phyloP scores from a whole-genome alignment of 495 filamentous ascomycete genomes.

The Podospora conica region DNA sequence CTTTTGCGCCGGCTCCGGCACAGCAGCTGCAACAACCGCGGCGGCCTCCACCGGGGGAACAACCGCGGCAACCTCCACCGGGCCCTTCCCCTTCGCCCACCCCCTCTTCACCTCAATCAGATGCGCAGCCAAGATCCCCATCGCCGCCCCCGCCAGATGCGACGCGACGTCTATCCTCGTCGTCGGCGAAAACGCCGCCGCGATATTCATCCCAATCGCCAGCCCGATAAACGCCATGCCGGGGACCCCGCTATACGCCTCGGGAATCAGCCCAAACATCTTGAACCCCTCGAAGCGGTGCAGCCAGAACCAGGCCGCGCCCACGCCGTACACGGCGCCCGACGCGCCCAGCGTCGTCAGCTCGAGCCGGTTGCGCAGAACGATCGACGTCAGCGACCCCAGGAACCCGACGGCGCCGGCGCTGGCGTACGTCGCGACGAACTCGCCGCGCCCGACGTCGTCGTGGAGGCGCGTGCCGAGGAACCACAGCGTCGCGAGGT shows the following conservation, averaged over 20 bases:
- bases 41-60: background rate
- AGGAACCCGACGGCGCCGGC: conserved; percentile 63
- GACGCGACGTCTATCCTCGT: conserved; percentile 57
- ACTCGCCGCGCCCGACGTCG: conserved; percentile 77
- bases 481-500: conserved; percentile 57
- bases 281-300: conserved; percentile 49
- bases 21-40: background rate
- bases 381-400: conserved; percentile 51
- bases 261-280: conserved; percentile 46
- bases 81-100: background rate
- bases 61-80: background rate
- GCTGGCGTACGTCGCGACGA: conserved; percentile 70
- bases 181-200: conserved; percentile 32
- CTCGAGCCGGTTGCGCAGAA: conserved; percentile 39
- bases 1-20: background rate
- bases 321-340: conserved; percentile 61
- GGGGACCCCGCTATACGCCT: conserved; percentile 45
- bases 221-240: conserved; percentile 44
- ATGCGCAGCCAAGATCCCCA: conserved; percentile 41
- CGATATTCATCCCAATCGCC: conserved; percentile 42
- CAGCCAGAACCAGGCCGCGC: conserved; percentile 63
- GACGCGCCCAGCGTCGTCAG: conserved; percentile 62
- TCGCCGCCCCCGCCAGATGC: conserved; percentile 63
- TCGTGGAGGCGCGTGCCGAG: conserved; percentile 61
- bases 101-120: conserved; percentile 21